Conservation (phyloP, 352 stramenopile genomes). For the Achlya hypogyna region DNA sequence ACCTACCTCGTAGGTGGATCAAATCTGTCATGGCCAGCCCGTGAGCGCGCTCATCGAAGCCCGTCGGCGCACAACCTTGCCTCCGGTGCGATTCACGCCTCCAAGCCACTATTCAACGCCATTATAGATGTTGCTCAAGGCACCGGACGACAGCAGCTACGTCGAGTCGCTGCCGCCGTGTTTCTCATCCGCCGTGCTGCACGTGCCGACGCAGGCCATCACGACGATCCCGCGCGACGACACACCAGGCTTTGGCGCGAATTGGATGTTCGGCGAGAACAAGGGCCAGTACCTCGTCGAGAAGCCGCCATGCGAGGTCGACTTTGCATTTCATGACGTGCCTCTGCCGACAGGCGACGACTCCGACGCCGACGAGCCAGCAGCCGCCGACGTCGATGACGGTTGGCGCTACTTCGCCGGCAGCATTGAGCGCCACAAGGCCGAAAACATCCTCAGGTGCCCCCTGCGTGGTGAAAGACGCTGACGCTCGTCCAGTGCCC, state of each 20-base stretch:
- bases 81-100: not conserved
- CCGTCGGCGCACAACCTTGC: not conserved
- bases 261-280: constrained; percentile 73
- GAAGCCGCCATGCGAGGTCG: constrained; percentile 20
- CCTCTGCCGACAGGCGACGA: constrained; percentile 3
- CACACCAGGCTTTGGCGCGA: constrained; percentile 42
- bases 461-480: constrained; percentile 8
- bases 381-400: constrained; percentile 41
- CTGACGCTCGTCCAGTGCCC: constrained; percentile 22
- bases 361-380: constrained; percentile 28
- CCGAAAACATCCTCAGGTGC: constrained; percentile 60
- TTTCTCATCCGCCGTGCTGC: constrained; percentile 58
- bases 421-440: constrained; percentile 54
- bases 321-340: not conserved
- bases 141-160: not conserved
- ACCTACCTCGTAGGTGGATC: not conserved
- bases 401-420: constrained; percentile 75
- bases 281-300: constrained; percentile 67
- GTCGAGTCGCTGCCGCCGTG: not conserved
- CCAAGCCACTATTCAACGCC: not conserved
- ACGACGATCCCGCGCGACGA: constrained; percentile 52
- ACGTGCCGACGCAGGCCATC: constrained; percentile 64
- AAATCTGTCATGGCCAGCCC: constrained; percentile 2
- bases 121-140: not conserved
- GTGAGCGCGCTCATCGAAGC: not conserved